Evolutionary conservation across 768 basidiomycete species (phyloP), one percentile per base, ranked within the genome.

Genomic region (Lentinus brumalis): DNA sequence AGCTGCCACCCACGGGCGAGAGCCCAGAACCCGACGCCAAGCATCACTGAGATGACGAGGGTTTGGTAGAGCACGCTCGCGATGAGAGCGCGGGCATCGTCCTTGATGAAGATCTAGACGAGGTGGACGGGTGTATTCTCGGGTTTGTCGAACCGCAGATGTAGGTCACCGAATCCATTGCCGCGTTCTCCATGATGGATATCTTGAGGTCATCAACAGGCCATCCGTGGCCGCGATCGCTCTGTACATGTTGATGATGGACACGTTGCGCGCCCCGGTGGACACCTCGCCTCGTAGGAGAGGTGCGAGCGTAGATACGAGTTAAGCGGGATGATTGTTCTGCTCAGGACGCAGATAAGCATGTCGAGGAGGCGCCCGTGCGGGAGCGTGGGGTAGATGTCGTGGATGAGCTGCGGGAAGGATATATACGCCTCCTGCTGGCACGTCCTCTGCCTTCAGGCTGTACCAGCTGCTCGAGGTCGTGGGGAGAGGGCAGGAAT

Each of bases 271-370:
- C 1, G 88, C 92, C 53, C 88, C 86, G 66, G 78, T 81, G 39
- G 89, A 88, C 14, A 92, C 86, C 62, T 90, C 82, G 71, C 84
- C n/a, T n/a, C n/a, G n/a, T n/a, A 89, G 57, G 96, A 81, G 14
- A 98, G 83, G 8, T 81, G 82, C 10, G 94, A 91, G 67, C 97
- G 86, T 64, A 95, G 82, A 78, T 82, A 93, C 1, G 96, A 95
- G 81, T 98, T 98, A 46, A 98, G 60, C 3, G 97, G 96, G 0
- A 94, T 97, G 79, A 91, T 86, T 3, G 91, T 83, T 21, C 97
- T 96, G 65, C 86, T 89, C 55, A 83, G 73, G 42, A 94, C 63
- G 59, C 88, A 88, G n/a, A 83, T 69, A 57, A 86, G 3, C 29
- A 96, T 77, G 16, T 95, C 95, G 54, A 91, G 31, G 70, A 86